phyloP scores from a whole-genome alignment of 2,329 filamentous ascomycete genomes.

The Alternaria infectoria region DNA sequence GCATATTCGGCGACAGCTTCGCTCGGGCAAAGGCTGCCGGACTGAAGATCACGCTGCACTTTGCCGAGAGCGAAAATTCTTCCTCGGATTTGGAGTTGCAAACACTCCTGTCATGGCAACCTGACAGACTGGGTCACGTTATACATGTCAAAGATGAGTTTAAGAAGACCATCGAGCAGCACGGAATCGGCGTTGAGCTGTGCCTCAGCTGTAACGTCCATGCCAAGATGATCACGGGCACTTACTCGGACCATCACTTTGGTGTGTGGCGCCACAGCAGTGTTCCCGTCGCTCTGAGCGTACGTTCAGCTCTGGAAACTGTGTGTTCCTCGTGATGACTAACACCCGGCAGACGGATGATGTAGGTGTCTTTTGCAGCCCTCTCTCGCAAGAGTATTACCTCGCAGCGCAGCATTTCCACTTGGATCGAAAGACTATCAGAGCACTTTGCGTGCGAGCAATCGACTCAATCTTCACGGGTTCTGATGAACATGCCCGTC shows the following conservation, averaged over 20 bases:
- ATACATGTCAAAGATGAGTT: slow-evolving; percentile 72
- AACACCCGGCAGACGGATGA: slow-evolving; percentile 71
- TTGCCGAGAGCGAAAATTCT: slow-evolving; percentile 71
- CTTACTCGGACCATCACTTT: slow-evolving; percentile 75
- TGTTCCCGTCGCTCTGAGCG: slow-evolving; percentile 67
- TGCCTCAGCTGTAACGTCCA: slow-evolving; percentile 84
- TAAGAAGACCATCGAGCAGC: slow-evolving; percentile 61
- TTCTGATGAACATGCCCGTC: slow-evolving; percentile 64
- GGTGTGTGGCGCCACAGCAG: slow-evolving; percentile 70
- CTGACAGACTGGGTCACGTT: slow-evolving; percentile 77
- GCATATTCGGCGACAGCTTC: slow-evolving; percentile 66
- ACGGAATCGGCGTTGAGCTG: slow-evolving; percentile 71
- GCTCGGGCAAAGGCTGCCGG: slow-evolving; percentile 60
- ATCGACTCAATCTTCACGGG: slow-evolving; percentile 72
- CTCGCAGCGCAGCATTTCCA: slow-evolving; percentile 75
- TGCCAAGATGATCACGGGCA: slow-evolving; percentile 72
- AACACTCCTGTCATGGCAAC: slow-evolving; percentile 68
- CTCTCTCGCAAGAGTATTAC: slow-evolving; percentile 76
- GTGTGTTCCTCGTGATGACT: slow-evolving; percentile 10
- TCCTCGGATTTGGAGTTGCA: slow-evolving; percentile 66
- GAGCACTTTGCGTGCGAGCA: slow-evolving; percentile 64
- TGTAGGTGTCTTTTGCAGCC: slow-evolving; percentile 79
- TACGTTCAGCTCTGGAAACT: slow-evolving; percentile 56
- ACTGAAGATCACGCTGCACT: slow-evolving; percentile 75
- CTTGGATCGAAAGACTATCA: slow-evolving; percentile 57